A percentile compares a stretch with the other conserved stretches of the same genome.
These are phyloP conservation scores for Aspergillus ostianus DNA, from an alignment of 495 filamentous ascomycete genomes.

Conservation along the genomic window DNA sequence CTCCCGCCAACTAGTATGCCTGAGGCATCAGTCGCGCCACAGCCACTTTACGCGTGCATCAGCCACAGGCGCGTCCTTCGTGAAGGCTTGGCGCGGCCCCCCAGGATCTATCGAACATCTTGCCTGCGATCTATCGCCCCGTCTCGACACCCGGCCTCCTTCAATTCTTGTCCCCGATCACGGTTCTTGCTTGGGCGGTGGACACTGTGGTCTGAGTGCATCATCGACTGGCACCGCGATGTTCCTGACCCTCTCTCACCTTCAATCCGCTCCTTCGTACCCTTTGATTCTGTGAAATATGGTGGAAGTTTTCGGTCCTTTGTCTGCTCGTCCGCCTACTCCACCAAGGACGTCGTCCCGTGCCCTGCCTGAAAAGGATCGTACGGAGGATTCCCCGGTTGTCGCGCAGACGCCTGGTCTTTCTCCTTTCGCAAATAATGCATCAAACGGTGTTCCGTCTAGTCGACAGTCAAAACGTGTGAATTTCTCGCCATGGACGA, in stretches of 20 bases:
- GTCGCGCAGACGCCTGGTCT: constrained; percentile 47
- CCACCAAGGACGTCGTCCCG: constrained; percentile 59
- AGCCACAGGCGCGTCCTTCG: constrained; percentile 34
- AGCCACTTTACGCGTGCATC: constrained; percentile 42
- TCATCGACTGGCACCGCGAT: constrained; percentile 31
- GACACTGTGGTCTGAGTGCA: constrained; percentile 19
- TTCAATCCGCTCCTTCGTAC: constrained; percentile 16
- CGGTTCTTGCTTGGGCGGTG: constrained; percentile 15
- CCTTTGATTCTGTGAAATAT: constrained; percentile 36
- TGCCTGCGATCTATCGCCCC: constrained; percentile 7
- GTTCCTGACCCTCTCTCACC: constrained; percentile 23
- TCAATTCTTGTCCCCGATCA: background rate
- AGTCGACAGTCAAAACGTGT: constrained; percentile 64
- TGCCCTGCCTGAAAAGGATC: constrained; percentile 29
- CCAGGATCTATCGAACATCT: constrained; percentile 8
- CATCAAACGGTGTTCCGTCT: constrained; percentile 33
- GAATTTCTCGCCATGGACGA: constrained; percentile 69
- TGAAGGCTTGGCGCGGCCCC: constrained; percentile 23
- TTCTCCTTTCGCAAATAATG: constrained; percentile 45
- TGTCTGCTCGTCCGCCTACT: constrained; percentile 58
- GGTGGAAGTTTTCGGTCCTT: constrained; percentile 50
- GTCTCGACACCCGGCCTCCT: constrained; percentile 10
- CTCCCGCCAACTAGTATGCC: constrained; percentile 20
- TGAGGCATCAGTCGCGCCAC: constrained; percentile 24
- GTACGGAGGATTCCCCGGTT: constrained; percentile 30